Base-by-base conservation (phyloP, 2,329 filamentous ascomycete species). In the Bipolaris oryzae region DNA sequence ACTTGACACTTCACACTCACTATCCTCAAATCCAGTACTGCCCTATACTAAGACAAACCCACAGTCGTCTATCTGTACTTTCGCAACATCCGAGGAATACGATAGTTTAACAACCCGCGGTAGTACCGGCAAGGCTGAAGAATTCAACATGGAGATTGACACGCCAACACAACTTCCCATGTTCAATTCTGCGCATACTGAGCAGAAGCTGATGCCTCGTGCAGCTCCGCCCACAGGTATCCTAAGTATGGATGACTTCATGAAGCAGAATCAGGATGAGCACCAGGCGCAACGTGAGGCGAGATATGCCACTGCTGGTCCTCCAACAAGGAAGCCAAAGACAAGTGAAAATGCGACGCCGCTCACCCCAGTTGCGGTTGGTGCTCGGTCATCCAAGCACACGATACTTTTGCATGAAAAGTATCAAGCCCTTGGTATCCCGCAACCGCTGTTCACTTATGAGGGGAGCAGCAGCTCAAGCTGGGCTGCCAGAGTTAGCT, bases 371-470 rank as follows among this genome's bases (percentile, higher is more conserved):
- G 53, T 68, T 15, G 61, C 65, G 7, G 42, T 73, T 2, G 67
- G 69, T 3, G 59, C 63, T 10, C 58, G 62, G 5, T 61, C 56
- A 11, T 68, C 66, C 35, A 62, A 55, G n/a, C 44, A 69, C 52
- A 68, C 55, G 1, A 57, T 64, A 34, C n/a, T 53, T 1, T 59
- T 75, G 0, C 53, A 74, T 35, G 64, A 72, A 9, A 69, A 67
- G 48, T 60, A 56, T 50, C 72, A 74, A 37, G 61, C 57, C 1
- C 63, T 70, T 13, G 66, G 56, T 3, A 61, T 70, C 3, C 53
- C 58, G 3, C 58, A 61, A n/a, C 72, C 72, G 0, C 23, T 57
- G 1, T 71, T 70, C 52, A 58, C 42, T 0, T 73, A 58, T 38
- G 20, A 28, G 0, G 66, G 66, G 3, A 42, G 53, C 42, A 45